These are phyloP conservation scores for Tylopilus orsonianus DNA, from an alignment of 1,284 basidiomycete genomes.

Conservation along the genomic window DNA sequence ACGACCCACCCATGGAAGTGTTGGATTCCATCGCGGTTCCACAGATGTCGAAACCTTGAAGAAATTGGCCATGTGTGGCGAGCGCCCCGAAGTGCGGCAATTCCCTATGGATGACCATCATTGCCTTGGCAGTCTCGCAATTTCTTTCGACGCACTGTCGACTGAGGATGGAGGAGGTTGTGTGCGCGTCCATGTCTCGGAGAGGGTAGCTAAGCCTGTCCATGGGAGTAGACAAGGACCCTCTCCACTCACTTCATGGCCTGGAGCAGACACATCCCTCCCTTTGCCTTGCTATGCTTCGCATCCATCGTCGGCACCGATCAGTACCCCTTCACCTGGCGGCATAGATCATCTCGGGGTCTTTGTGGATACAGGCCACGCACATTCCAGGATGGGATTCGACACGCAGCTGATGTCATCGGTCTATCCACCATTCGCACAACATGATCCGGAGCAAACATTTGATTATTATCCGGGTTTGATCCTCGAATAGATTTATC, in stretches of 20 bases:
- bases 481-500: slow-evolving; percentile 28
- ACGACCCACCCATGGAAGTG: slow-evolving; percentile 38
- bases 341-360: slow-evolving; percentile 28
- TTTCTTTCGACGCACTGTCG: slow-evolving; percentile 67
- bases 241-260: slow-evolving; percentile 32
- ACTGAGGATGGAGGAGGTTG: slow-evolving; percentile 69
- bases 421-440: slow-evolving; percentile 28
- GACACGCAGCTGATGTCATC: slow-evolving; percentile 25
- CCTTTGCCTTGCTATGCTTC: slow-evolving; percentile 33
- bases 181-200: slow-evolving; percentile 65
- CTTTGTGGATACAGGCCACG: slow-evolving; percentile 19
- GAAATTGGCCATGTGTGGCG: slow-evolving; percentile 32
- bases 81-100: slow-evolving; percentile 46
- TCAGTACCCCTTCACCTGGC: slow-evolving; percentile 18
- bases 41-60: slow-evolving; percentile 36
- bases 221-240: slow-evolving; percentile 30
- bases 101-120: slow-evolving; percentile 49
- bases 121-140: slow-evolving; percentile 57
- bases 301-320: slow-evolving; percentile 25
- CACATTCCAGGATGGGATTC: slow-evolving; percentile 24
- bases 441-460: slow-evolving; percentile 33
- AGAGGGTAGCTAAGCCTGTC: slow-evolving; percentile 39
- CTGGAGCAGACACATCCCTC: slow-evolving; percentile 24
- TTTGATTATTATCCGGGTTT: slow-evolving; percentile 46
- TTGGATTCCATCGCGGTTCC: slow-evolving; percentile 55